Base-by-base conservation (phyloP, 352 stramenopile genomes). In the Blastocystis hominis region DNA sequence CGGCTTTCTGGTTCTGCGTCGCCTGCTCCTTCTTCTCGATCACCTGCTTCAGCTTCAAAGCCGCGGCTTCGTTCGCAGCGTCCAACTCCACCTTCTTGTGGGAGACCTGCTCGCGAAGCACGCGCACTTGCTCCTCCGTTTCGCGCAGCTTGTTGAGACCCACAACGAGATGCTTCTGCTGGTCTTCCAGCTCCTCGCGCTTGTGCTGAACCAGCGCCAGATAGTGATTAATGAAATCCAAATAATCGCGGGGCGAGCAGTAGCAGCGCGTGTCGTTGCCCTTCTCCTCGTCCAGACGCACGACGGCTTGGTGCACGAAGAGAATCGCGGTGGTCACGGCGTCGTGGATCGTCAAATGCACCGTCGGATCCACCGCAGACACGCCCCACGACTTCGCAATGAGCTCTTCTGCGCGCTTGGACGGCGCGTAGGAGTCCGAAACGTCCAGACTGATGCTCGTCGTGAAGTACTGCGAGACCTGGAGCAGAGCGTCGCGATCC, bases 381-480 rank as follows among this genome's bases (percentile, higher is more conserved):
- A 91, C 91, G 92, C 13, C 88, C 69, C 42, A 91, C 89, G 69
- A 90, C 40, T n/a, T 50, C 9, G 42, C 78, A 42, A 90, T 88
- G 46, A 87, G 55, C 50, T 70, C 46, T 5, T 54, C 30, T 20
- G 92, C 93, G 55, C 92, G 90, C 0, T 66, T 17, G 10, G 91
- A 89, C 3, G 93, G 89, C 0, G 90, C 30, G 66, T 94, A 95
- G 75, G 90, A 90, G 50, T 94, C 91, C 10, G 93, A 92, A 55
- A 96, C 93, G 38, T 95, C 94, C 81, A 98, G 92, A 89, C 98
- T 95, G 44, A 98, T 90, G 9, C 92, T 93, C 38, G 95, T 94
- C 7, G 95, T 98, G 88, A 98, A 98, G 89, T 98, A 95, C 88
- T 97, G 97, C 55, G 94, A 94, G 44, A 99, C 96, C 91, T 99